Evolutionary conservation across 2,329 filamentous ascomycete genomes (phyloP).

Genomic region (Stromatinia cepivora): DNA sequence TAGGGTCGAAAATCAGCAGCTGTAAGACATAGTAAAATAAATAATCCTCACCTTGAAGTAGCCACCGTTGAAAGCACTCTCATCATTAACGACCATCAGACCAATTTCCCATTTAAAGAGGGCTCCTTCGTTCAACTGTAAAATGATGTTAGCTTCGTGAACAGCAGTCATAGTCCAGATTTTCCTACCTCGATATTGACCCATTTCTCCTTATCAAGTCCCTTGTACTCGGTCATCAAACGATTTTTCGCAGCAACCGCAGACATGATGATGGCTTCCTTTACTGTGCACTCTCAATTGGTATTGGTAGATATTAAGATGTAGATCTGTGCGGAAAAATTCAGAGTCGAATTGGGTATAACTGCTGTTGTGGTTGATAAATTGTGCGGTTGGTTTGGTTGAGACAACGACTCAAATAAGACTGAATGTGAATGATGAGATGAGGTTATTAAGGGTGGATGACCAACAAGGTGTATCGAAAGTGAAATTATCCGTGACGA

Average conservation of each 20-base stretch:
- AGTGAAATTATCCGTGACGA: background rate
- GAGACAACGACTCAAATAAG: background rate
- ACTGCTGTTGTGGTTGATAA: background rate
- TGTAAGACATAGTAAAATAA: background rate
- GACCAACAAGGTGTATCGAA: constrained; percentile 9
- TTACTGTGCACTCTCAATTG: background rate
- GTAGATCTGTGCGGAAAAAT: background rate
- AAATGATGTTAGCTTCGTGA: constrained; percentile 25
- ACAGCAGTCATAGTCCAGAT: background rate
- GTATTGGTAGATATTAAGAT: background rate
- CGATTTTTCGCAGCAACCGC: constrained; percentile 67
- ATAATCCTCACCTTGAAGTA: constrained; percentile 68
- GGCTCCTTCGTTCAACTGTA: constrained; percentile 66
- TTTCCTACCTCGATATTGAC: constrained; percentile 77
- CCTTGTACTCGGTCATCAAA: constrained; percentile 84
- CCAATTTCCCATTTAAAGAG: constrained; percentile 86
- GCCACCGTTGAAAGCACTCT: constrained; percentile 87
- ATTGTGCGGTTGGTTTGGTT: background rate
- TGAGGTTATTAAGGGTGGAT: constrained; percentile 8
- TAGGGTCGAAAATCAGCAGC: constrained; percentile 39
- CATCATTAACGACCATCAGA: constrained; percentile 88
- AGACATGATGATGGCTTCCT: constrained; percentile 28
- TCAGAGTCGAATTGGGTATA: background rate
- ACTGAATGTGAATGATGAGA: background rate
- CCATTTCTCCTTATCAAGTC: constrained; percentile 87